Evolutionary conservation across 2,329 filamentous ascomycete species (phyloP).

Genomic region (Endocalyx cinctus): DNA sequence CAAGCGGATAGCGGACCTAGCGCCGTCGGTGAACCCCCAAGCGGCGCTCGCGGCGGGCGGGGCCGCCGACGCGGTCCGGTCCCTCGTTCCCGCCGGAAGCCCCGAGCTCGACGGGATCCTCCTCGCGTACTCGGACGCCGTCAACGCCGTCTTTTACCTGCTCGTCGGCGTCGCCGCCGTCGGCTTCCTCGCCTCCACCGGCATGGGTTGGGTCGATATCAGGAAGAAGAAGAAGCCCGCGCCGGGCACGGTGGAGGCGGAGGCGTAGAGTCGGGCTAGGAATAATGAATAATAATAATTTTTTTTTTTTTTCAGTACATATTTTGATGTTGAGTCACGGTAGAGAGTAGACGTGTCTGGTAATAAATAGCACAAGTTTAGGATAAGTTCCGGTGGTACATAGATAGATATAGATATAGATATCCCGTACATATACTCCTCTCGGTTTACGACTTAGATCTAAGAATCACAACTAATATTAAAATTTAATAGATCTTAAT

Average conservation of each 20-base stretch:
- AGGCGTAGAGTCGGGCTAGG: conserved; percentile 5
- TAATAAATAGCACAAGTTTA: too few species aligned
- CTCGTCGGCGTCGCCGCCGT: conserved; percentile 17
- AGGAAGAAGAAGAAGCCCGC: conserved; percentile 19
- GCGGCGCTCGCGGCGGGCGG: conserved; percentile 22
- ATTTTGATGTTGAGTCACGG: too few species aligned
- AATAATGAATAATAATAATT: too few species aligned
- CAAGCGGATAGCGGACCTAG: conserved; percentile 13
- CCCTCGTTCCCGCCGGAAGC: conserved; percentile 19
- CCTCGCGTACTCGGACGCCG: conserved; percentile 16
- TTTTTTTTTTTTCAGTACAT: too few species aligned
- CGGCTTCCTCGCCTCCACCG: conserved; percentile 19
- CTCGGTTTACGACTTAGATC: too few species aligned
- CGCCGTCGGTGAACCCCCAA: conserved; percentile 19
- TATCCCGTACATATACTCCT: too few species aligned
- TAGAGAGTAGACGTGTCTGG: too few species aligned
- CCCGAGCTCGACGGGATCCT: conserved; percentile 21
- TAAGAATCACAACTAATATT: too few species aligned
- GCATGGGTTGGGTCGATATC: conserved; percentile 24
- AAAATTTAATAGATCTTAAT: too few species aligned
- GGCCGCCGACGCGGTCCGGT: conserved; percentile 22
- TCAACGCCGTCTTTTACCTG: conserved; percentile 23
- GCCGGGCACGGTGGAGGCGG: not conserved
- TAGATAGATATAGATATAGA: too few species aligned
- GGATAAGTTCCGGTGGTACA: too few species aligned